Evolutionary conservation across 805 yeast genomes (phyloP).

Genomic region (Kazachstania viticola): DNA sequence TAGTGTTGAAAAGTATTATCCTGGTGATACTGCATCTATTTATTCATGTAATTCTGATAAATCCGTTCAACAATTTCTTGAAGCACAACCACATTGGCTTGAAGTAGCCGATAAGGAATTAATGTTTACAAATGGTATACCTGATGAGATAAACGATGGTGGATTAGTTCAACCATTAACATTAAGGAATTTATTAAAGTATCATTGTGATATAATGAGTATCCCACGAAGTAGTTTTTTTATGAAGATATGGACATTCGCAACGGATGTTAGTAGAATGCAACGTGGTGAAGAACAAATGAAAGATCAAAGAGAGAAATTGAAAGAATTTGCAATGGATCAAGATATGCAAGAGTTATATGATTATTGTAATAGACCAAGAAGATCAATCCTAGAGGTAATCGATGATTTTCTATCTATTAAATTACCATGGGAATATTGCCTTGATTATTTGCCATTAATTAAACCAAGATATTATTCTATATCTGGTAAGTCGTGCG

Average conservation of each 20-base stretch:
- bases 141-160: slow-evolving; percentile 35
- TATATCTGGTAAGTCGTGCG: slow-evolving; percentile 48
- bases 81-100: slow-evolving; percentile 59
- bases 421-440: slow-evolving; percentile 59
- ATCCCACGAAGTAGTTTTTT: slow-evolving; percentile 83
- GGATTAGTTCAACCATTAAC: slow-evolving; percentile 56
- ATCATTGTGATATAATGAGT: slow-evolving; percentile 72
- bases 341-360: slow-evolving; percentile 74
- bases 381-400: slow-evolving; percentile 78
- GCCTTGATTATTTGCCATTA: slow-evolving; percentile 67
- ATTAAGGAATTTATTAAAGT: slow-evolving; percentile 55
- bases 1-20: slow-evolving; percentile 31
- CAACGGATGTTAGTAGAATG: slow-evolving; percentile 34
- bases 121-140: slow-evolving; percentile 18
- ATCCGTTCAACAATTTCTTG: slow-evolving; percentile 54
- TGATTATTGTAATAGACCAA: slow-evolving; percentile 87
- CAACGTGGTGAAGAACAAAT: slow-evolving; percentile 22
- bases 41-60: slow-evolving; percentile 61
- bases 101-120: slow-evolving; percentile 50
- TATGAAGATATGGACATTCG: slow-evolving; percentile 60
- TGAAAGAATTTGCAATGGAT: slow-evolving; percentile 59
- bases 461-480: slow-evolving; percentile 78
- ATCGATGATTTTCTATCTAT: slow-evolving; percentile 71
- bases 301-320: slow-evolving; percentile 61
- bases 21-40: slow-evolving; percentile 75